Base-by-base conservation (phyloP, 2,329 filamentous ascomycete species). In the Xylariomycetidae sp. region DNA sequence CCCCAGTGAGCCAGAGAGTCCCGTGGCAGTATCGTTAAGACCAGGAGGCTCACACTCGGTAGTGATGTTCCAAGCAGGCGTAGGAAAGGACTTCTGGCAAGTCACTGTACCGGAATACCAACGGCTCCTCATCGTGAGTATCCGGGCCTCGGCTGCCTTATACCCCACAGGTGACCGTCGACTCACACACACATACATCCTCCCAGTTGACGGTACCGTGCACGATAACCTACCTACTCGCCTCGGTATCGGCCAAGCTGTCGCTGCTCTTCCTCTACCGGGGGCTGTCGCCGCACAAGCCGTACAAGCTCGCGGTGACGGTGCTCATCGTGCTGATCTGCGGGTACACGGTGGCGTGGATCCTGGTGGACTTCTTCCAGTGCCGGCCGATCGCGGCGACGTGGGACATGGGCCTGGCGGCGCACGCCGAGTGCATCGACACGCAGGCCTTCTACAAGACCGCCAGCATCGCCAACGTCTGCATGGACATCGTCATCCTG, bases 191-290 rank as follows among this genome's bases (percentile, higher is more conserved):
- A n/a, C 20, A 23, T 23, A 23, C 20, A 23, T 23, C 20, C 8
- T 23, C 8, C 7, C 13, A 26, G 25, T 26, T 9, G 25, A 26
- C 25, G 7, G 13, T 26, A 9, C n/a, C 19, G 14, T 29, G 13
- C 18, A 16, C 25, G n/a, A 35, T 24, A 14, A 19, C 22, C 9
- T 35, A 35, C 26, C 23, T 16, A 7, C 26, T 35, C 10, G 16
- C 25, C 9, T 24, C 25, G 5, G 26, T 29, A 19, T 26, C 35
- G 16, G 10, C 25, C 26, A 35, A 38, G 32, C 17, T 35, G 19
- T 40, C 43, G 12, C 28, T 34, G 10, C 35, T 34, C 25, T 30
- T 32, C 29, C 25, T 39, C 31, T 28, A 38, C 19, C 32, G 15
- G 10, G n/a, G 17, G 12, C n/a, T 35, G 9, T 29, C 32, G 4